Percentiles rank a stretch among this genome's conserved stretches.
These are phyloP conservation scores for Mallotus japonicus DNA, from an alignment of 441 rosid species.

Conservation along the genomic window DNA sequence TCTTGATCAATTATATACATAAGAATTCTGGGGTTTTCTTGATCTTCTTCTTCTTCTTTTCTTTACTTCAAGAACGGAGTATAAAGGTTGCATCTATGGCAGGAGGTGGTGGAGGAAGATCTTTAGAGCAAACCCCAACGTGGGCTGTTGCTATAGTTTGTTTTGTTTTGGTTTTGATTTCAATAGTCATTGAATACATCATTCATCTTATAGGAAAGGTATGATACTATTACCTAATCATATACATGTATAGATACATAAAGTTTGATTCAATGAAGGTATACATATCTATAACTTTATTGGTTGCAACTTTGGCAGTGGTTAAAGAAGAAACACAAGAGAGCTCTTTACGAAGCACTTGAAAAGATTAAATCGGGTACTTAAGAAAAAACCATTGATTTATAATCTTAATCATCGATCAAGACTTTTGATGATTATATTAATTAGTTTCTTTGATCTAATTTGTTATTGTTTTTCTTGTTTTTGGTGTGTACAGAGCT, in stretches of 20 bases:
- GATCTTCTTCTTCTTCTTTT: not conserved
- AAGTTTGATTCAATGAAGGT: too few species aligned
- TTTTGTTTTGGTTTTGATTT: conserved; percentile 58
- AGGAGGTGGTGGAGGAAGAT: conserved; percentile 33
- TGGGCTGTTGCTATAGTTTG: conserved; percentile 92
- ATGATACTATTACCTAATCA: conserved; percentile 18
- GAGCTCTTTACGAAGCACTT: conserved; percentile 68
- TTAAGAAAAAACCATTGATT: conserved; percentile 4
- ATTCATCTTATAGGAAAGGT: conserved; percentile 27
- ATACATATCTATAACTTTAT: too few species aligned
- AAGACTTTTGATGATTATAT: not conserved
- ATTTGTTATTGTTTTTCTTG: not conserved
- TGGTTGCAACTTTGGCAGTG: conserved; percentile 41
- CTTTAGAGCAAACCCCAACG: conserved; percentile 77
- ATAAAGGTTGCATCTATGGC: conserved; percentile 30
- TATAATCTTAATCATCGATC: not conserved
- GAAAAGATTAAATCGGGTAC: conserved; percentile 75
- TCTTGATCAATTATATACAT: not conserved
- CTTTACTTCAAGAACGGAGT: not conserved
- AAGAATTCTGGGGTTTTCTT: not conserved
- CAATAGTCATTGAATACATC: conserved; percentile 62
- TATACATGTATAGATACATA: conserved; percentile 26
- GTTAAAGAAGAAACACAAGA: conserved; percentile 55
- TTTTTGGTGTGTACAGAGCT: conserved; percentile 44
- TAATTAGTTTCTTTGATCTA: not conserved